Conservation (phyloP, 768 basidiomycete genomes). For the Naganishia friedmannii region DNA sequence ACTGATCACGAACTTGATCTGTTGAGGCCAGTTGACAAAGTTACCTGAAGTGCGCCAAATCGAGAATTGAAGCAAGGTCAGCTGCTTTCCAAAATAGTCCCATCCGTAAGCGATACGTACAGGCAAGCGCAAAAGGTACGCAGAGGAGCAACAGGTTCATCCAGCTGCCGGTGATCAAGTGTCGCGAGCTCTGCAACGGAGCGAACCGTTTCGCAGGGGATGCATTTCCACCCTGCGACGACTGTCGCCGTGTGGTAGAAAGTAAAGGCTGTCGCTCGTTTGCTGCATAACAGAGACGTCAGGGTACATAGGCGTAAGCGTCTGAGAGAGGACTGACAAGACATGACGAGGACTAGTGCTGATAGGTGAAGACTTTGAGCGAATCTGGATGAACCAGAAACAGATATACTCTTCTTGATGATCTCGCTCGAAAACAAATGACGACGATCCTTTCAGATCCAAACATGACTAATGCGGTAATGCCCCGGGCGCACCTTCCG, state of each 20-base stretch:
- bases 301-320: not conserved
- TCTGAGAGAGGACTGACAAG: not conserved
- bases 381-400: not conserved
- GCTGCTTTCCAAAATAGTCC: too few species aligned
- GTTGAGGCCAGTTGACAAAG: slow-evolving; percentile 42
- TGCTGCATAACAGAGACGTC: not conserved
- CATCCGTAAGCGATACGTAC: slow-evolving; percentile 54
- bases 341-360: not conserved
- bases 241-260: not conserved
- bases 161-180: slow-evolving; percentile 56
- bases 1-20: slow-evolving; percentile 66
- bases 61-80: not conserved
- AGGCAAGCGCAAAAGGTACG: slow-evolving; percentile 67
- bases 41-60: slow-evolving; percentile 37
- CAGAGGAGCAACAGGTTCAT: slow-evolving; percentile 75
- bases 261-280: slow-evolving; percentile 20
- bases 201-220: slow-evolving; percentile 26
- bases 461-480: too few species aligned
- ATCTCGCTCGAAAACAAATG: not conserved
- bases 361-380: not conserved
- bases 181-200: slow-evolving; percentile 42
- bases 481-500: too few species aligned
- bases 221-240: not conserved
- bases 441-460: too few species aligned
- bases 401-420: not conserved